Evolutionary conservation across 495 filamentous ascomycete genomes (phyloP).

Genomic region (Bombardia bombarda): DNA sequence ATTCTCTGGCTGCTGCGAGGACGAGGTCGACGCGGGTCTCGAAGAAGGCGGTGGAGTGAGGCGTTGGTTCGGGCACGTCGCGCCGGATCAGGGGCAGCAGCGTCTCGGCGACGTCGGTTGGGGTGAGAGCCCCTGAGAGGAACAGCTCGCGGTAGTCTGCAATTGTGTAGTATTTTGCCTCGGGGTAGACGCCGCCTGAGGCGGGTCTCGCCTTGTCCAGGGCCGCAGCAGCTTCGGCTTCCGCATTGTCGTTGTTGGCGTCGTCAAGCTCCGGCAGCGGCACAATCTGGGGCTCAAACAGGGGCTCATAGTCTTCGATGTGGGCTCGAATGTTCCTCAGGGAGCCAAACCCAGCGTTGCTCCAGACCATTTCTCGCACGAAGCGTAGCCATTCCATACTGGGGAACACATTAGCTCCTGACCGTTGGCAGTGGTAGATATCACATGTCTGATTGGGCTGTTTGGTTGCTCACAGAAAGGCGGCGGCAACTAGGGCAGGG

Average conservation of each 20-base stretch:
- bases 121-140: slow-evolving; percentile 56
- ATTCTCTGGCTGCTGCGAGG: slow-evolving; percentile 56
- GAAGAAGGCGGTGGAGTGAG: slow-evolving; percentile 61
- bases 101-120: slow-evolving; percentile 53
- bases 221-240: neutral
- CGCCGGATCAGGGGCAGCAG: slow-evolving; percentile 62
- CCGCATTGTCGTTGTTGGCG: neutral
- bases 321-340: slow-evolving; percentile 47
- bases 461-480: slow-evolving; percentile 14
- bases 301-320: slow-evolving; percentile 53
- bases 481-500: slow-evolving; percentile 13
- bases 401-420: slow-evolving; percentile 1
- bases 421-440: no score
- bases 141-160: slow-evolving; percentile 64
- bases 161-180: slow-evolving; percentile 50
- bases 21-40: slow-evolving; percentile 50
- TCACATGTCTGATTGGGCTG: neutral
- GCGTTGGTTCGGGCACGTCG: slow-evolving; percentile 41
- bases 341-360: slow-evolving; percentile 59
- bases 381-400: slow-evolving; percentile 29
- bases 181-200: slow-evolving; percentile 17
- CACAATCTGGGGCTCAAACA: slow-evolving; percentile 73
- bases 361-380: slow-evolving; percentile 40
- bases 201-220: slow-evolving; percentile 3
- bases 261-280: slow-evolving; percentile 33